phyloP scores from a whole-genome alignment of 306 rosid species.

The Medicago arabica region DNA sequence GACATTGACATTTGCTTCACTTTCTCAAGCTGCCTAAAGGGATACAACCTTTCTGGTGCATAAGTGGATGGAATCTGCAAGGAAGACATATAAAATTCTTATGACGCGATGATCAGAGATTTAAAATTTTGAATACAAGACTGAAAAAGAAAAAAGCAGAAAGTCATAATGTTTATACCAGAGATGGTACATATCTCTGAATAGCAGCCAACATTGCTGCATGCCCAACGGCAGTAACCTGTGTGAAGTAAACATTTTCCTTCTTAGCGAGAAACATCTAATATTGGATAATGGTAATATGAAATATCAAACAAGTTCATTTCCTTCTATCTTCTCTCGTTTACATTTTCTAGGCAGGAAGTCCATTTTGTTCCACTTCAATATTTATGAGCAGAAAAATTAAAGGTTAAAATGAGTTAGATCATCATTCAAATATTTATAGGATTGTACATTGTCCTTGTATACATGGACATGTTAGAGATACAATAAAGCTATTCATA shows the following conservation, averaged over 20 bases:
- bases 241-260: constrained; percentile 43
- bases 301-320: constrained; percentile 30
- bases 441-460: too few species aligned
- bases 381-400: constrained; percentile 6
- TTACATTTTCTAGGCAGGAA: constrained; percentile 15
- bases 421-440: background rate
- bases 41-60: constrained; percentile 93
- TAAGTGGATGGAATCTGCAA: constrained; percentile 94
- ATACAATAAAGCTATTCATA: too few species aligned
- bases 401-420: background rate
- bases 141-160: background rate
- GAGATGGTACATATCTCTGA: constrained; percentile 94
- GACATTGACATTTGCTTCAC: constrained; percentile 83
- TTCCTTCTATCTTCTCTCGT: constrained; percentile 18
- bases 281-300: constrained; percentile 26
- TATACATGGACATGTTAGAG: too few species aligned
- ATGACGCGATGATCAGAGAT: background rate
- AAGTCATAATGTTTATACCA: constrained; percentile 57
- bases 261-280: constrained; percentile 39
- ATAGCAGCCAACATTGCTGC: constrained; percentile 99
- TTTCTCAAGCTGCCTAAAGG: constrained; percentile 91
- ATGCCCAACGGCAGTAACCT: constrained; percentile 99
- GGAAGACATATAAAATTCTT: constrained; percentile 33
- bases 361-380: constrained; percentile 22
- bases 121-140: constrained; percentile 14